Base-by-base conservation (phyloP, 2,329 filamentous ascomycete species). In the Cladosporium velox region DNA sequence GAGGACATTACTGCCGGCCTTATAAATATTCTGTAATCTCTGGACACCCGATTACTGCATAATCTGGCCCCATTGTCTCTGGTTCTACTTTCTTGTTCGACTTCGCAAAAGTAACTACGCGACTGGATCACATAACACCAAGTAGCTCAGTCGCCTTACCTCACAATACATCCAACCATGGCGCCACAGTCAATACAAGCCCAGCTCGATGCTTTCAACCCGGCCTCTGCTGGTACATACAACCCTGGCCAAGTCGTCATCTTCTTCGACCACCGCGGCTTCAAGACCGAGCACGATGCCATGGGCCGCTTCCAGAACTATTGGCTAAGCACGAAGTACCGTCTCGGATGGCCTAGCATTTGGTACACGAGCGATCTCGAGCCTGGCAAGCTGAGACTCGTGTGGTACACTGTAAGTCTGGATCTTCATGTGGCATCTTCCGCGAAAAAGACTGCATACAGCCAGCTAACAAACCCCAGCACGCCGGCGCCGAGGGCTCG, bases 261-360 rank as follows among this genome's bases (percentile, higher is more conserved):
- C 54, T 73, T 76, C 65, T 77, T 73, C 70, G 75, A 77, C 66
- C 69, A 72, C 66, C 69, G 75, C 54, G 68, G 69, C 47, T 70
- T 69, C 55, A 65, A 68, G 26, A 62, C 68, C 21, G 67, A 67
- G 32, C 68, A 74, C 12, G 73, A 75, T 66, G 66, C 74, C 51
- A 66, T 73, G 61, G 69, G 71, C 12, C 62, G 52, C 3, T 71
- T 70, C 49, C 72, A 74, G 30, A 69, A 65, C 11, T 73, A 72
- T 67, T 74, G 71, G 57, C 67, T 74, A 1, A 65, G 70, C 32
- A 71, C 69, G 10, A 67, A 75, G 24, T 72, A 68, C 30, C 63
- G 70, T 41, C 59, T 76, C 41, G 71, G 71, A 2, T 71, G 74
- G 66, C 67, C 73, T 12, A 68, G 67, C 10, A 52, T 71, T 15